These are phyloP conservation scores for Aspergillus panamensis DNA, from an alignment of 495 filamentous ascomycete species.

Conservation along the genomic window DNA sequence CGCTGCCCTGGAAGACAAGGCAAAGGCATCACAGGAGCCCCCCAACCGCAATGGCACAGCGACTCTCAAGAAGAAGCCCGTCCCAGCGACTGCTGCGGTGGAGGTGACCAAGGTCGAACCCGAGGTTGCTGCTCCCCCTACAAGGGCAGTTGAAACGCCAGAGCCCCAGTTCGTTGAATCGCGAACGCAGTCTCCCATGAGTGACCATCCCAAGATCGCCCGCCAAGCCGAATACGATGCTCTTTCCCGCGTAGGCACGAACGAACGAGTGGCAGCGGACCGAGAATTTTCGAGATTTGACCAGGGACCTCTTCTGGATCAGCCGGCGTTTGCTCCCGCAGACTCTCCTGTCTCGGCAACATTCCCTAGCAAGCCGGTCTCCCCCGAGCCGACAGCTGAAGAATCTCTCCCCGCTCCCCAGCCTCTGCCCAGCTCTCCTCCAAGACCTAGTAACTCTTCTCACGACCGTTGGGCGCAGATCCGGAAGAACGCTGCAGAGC, in stretches of 20 bases:
- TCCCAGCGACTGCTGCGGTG: conserved; percentile 26
- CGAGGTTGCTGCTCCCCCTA: neutral
- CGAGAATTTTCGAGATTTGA: conserved; percentile 80
- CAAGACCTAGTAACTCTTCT: conserved; percentile 24
- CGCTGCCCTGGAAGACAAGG: conserved; percentile 46
- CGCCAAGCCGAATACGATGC: conserved; percentile 49
- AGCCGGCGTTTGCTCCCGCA: conserved; percentile 78
- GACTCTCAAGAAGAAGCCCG: conserved; percentile 39
- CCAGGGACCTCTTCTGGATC: conserved; percentile 83
- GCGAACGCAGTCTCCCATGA: conserved; percentile 19
- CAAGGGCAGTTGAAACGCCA: conserved; percentile 17
- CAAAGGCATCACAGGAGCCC: conserved; percentile 37
- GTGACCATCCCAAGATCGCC: conserved; percentile 47
- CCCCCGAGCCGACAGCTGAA: conserved; percentile 9
- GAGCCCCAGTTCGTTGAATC: conserved; percentile 21
- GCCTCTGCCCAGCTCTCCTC: conserved; percentile 14
- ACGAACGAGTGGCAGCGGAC: conserved; percentile 62
- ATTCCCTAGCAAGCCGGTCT: conserved; percentile 22
- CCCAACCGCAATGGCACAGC: conserved; percentile 23
- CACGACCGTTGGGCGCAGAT: conserved; percentile 93
- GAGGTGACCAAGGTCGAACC: conserved; percentile 16
- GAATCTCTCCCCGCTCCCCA: neutral
- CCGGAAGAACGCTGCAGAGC: conserved; percentile 84
- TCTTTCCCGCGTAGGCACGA: conserved; percentile 59
- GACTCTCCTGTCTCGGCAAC: conserved; percentile 46